Base-by-base conservation (phyloP, 2,329 filamentous ascomycete genomes). In the Penicillium paneum region DNA sequence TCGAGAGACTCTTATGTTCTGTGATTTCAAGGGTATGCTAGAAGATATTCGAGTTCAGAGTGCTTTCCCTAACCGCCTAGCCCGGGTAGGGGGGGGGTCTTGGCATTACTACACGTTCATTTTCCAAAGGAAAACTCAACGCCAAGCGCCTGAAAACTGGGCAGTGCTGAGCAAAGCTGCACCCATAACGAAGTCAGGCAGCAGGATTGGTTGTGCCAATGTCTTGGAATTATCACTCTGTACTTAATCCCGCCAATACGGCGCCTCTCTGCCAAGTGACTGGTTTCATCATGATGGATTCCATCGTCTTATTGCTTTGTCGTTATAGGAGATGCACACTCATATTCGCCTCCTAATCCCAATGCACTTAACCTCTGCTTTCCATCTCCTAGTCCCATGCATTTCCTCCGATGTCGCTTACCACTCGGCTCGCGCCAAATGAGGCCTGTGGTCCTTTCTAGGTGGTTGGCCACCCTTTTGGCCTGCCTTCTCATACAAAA, bases 191-290 rank as follows among this genome's bases (percentile, higher is more conserved):
- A 52, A 36, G n/a, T 32, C 34, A 52, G 49, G 49, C 49, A 52
- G 34, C 49, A 52, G 49, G 32, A 52, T 52, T 46, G 36, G 49
- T 11, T 5, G 15, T 17, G 49, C 49, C 41, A 51, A 51, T 52
- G 49, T 52, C 41, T 52, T 52, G 49, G 41, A 26, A 36, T 5
- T 5, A 19, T 26, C 24, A 6, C 28, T 39, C 6, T 47, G 32
- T 52, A 29, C 42, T 24, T 44, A 34, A 26, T 46, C 34, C 49
- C 34, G 41, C 41, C 17, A n/a, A 26, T 24, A 29, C 13, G 17
- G 42, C 34, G 41, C 26, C 34, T 45, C 34, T 31, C 12, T 44
- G 41, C 49, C 49, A 52, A 47, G 49, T 34, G 32, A n/a, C 32
- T 47, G 34, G 49, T 52, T 52, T 52, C 49, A 46, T 26, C 29